phyloP scores from a whole-genome alignment of 129 eudicot species.

The Tagetes patula region DNA sequence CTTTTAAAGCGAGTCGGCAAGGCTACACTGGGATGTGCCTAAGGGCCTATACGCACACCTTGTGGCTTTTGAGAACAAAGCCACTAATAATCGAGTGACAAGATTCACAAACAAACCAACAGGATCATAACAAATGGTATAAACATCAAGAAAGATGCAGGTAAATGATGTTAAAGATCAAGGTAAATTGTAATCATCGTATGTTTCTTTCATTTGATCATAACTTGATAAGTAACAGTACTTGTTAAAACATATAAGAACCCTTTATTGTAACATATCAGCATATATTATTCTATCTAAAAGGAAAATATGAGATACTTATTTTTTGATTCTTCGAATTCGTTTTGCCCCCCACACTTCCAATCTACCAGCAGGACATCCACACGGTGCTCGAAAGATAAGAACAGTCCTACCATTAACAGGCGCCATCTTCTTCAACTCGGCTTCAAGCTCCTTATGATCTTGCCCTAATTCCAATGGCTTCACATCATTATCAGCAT shows the following conservation, averaged over 20 bases:
- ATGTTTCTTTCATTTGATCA: slow-evolving; percentile 13
- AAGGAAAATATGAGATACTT: background rate
- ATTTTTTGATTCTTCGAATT: slow-evolving; percentile 48
- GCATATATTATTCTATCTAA: slow-evolving; percentile 32
- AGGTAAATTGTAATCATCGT: slow-evolving; percentile 7
- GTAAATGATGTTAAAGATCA: background rate
- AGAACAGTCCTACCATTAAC: slow-evolving; percentile 57
- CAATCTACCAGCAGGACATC: slow-evolving; percentile 56
- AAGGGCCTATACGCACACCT: too few relatives aligned
- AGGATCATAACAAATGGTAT: slow-evolving; percentile 10
- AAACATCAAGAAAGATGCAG: slow-evolving; percentile 2
- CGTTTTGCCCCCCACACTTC: slow-evolving; percentile 56
- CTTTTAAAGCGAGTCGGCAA: too few relatives aligned
- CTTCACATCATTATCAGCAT: slow-evolving; percentile 26
- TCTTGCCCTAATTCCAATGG: slow-evolving; percentile 52
- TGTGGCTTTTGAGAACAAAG: too few relatives aligned
- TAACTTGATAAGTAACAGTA: slow-evolving; percentile 17
- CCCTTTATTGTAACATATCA: slow-evolving; percentile 29
- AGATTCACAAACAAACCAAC: background rate
- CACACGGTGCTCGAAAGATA: slow-evolving; percentile 55
- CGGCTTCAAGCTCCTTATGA: slow-evolving; percentile 52
- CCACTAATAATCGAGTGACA: background rate
- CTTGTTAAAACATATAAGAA: background rate
- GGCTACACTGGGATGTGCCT: too few relatives aligned
- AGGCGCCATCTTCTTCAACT: slow-evolving; percentile 61